Percentiles rank a stretch among this genome's conserved stretches.
These are phyloP conservation scores for Setaria viridis DNA, from an alignment of 202 grass and related monocot genomes.

Conservation along the genomic window DNA sequence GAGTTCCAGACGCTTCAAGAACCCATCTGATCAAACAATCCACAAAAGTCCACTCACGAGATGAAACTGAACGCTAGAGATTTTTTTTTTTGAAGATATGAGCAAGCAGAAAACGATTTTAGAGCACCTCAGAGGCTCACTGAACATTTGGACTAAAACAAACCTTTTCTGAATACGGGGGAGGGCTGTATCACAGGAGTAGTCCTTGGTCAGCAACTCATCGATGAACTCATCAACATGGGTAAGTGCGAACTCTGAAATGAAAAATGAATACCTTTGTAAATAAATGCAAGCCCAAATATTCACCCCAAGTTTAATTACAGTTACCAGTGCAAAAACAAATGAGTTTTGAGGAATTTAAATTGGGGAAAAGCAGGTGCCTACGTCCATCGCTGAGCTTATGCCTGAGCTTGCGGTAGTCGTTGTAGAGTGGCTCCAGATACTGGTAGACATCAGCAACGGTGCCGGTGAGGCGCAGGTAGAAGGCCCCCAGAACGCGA, in stretches of 20 bases:
- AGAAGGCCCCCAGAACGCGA: conserved; percentile 78
- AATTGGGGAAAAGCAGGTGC: background rate
- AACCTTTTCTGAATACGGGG: conserved; percentile 97
- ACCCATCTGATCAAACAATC: conserved; percentile 62
- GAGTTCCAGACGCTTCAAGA: conserved; percentile 76
- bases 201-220: conserved; percentile 85
- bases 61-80: background rate
- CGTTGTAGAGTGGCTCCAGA: conserved; percentile 92
- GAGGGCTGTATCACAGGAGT: conserved; percentile 83
- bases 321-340: background rate
- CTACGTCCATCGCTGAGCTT: conserved; percentile 82
- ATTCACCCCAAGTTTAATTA: background rate
- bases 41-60: background rate
- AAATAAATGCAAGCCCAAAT: conserved; percentile 7
- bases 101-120: conserved; percentile 7
- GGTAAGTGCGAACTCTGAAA: conserved; percentile 73
- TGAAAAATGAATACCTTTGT: background rate
- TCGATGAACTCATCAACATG: conserved; percentile 93
- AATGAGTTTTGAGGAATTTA: background rate
- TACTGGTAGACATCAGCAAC: conserved; percentile 94
- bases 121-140: background rate
- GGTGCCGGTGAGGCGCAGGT: conserved; percentile 78
- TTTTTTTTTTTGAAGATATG: background rate
- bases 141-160: conserved; percentile 11
- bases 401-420: conserved; percentile 83